Base-by-base conservation (phyloP, 768 basidiomycete genomes). In the Suillus placidus region DNA sequence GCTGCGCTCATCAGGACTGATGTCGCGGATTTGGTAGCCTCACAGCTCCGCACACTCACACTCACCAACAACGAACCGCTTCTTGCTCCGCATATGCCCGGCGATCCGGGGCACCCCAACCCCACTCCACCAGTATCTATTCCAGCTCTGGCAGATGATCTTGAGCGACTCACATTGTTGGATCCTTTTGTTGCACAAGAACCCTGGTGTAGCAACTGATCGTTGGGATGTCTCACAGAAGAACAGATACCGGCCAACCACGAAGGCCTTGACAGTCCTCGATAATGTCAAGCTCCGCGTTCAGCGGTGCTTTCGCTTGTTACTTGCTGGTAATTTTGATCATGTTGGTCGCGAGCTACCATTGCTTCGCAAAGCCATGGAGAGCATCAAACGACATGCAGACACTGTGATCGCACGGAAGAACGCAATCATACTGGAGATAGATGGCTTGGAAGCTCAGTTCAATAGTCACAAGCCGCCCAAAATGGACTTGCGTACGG, bases 201-300 rank as follows among this genome's bases (percentile, higher is more conserved):
- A 37, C 37, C 37, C 37, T n/a, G 10, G 37, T 37, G 37, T 37
- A 9, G 37, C 37, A 37, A 37, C 37, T 37, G 37, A 37, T 37
- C 2, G 37, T 40, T 40, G 40, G 14, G 4, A 45, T 12, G 45
- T n/a, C 45, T 45, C 45, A 8, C 20, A 45, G 10, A 45, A 45
- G n/a, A n/a, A n/a, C 45, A 45, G 4, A n/a, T 4, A 45, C 16
- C 1, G 45, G 20, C 45, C 9, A 45, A 45, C 45, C 16, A 18
- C n/a, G 7, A 60, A 60, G 40, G 57, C 57, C n/a, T 40, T 60
- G 14, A 8, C 12, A n/a, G n/a, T 60, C n/a, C 57, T 60, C 57
- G 2, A 23, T 23, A 60, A 60, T 10, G n/a, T 60, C 6, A 16
- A 60, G 30, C 14, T 26, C 26, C 6, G 4, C 35, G 2, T 60